A percentile compares a stretch with the other conserved stretches of the same genome.
Evolutionary conservation across 495 filamentous ascomycete species (phyloP).

Genomic region (Aspergillus egyptiacus): DNA sequence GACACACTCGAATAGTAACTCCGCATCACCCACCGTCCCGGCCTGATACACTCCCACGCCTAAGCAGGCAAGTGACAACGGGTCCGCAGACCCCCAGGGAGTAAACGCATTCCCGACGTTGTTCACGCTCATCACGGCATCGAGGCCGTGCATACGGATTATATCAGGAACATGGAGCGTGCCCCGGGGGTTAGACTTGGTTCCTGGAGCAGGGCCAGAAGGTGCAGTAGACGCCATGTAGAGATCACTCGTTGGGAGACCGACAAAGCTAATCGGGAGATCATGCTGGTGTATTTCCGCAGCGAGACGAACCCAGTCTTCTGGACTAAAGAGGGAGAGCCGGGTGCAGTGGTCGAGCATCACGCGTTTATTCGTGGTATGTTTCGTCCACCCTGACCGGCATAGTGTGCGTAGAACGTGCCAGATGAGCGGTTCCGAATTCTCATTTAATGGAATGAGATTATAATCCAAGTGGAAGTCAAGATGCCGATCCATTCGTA

Average conservation of each 20-base stretch:
- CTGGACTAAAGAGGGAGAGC: conserved; percentile 49
- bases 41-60: conserved; percentile 65
- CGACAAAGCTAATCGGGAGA: conserved; percentile 63
- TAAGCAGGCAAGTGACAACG: conserved; percentile 55
- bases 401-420: conserved; percentile 47
- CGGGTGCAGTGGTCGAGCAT: conserved; percentile 67
- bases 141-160: conserved; percentile 53
- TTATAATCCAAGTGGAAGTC: conserved; percentile 75
- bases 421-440: conserved; percentile 44
- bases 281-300: conserved; percentile 34
- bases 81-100: conserved; percentile 67
- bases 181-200: conserved; percentile 38
- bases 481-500: conserved; percentile 48
- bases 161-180: conserved; percentile 59
- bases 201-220: conserved; percentile 9
- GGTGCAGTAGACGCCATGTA: conserved; percentile 60
- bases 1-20: conserved; percentile 57
- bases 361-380: conserved; percentile 40
- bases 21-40: conserved; percentile 52
- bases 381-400: conserved; percentile 39
- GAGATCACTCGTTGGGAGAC: conserved; percentile 66
- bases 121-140: conserved; percentile 62
- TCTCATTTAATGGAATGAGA: conserved; percentile 33
- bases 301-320: conserved; percentile 46
- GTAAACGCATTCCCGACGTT: conserved; percentile 78